phyloP scores from a whole-genome alignment of 176 grass and related monocot genomes.

The Microstegium vimineum region DNA sequence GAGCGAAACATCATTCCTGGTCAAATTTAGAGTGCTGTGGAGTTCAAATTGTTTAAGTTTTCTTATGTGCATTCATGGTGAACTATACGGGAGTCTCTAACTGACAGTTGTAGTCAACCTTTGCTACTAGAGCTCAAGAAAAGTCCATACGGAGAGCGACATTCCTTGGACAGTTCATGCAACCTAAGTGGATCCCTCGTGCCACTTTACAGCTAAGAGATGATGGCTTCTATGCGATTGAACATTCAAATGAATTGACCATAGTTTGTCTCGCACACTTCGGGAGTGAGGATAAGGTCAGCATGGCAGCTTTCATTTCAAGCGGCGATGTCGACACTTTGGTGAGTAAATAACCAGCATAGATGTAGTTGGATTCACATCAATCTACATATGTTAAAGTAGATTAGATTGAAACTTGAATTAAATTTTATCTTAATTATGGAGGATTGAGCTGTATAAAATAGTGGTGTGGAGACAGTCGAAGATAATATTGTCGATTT shows the following conservation, averaged over 20 bases:
- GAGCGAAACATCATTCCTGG: neutral
- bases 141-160: conserved; percentile 8
- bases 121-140: neutral
- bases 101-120: neutral
- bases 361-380: too few species aligned
- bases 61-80: neutral
- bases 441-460: too few species aligned
- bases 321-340: neutral
- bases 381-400: too few species aligned
- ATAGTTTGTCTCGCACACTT: neutral
- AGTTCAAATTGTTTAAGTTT: neutral
- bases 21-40: conserved; percentile 6
- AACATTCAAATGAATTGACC: conserved; percentile 7
- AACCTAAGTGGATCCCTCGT: neutral
- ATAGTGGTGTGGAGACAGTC: neutral
- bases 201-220: neutral
- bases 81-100: neutral
- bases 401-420: too few species aligned
- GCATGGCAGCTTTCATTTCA: neutral
- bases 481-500: neutral
- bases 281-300: neutral
- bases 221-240: neutral
- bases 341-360: neutral
- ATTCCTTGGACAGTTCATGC: neutral
- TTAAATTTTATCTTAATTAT: too few species aligned